Evolutionary conservation across 768 basidiomycete species (phyloP), one percentile per base, ranked within the genome.

Genomic region (Lactarius hatsudake): DNA sequence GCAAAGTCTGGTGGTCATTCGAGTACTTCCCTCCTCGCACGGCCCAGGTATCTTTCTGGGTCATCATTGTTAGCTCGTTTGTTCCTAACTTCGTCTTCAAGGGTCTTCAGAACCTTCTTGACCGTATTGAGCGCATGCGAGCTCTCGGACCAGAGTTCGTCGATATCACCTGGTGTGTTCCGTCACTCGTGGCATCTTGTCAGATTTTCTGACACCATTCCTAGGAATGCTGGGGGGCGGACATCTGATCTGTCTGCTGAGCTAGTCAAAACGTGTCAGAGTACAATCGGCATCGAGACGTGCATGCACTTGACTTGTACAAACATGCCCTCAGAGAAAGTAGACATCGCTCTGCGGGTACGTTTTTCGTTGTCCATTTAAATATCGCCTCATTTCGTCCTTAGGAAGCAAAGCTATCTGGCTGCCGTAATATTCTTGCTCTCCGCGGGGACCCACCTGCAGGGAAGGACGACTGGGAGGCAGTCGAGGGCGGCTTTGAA

Each of bases 301-400:
- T 98, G 95, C 80, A 94, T 99, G 94, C 97, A 99, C 78, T 78
- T 99, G 71, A 98, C 96, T 55, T 98, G 97, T 75, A 98, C 97
- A 59, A 97, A 96, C 79, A 97, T 99, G 94, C 94, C 94, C n/a
- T 83, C 84, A 74, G 89, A 92, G 76, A 98, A 98, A 75, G 90
- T 99, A 26, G 95, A 97, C 78, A 86, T 89, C 73, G 95, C 96
- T 38, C 79, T 99, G 55, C 79, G 83, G 75, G 96, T 98, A 73
- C 43, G 63, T 62, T 10, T n/a, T 63, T 48, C 51, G 30, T 58
- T n/a, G 18, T 54, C 55, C 28, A 23, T 54, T 56, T 15, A 23
- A 61, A 56, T 45, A 66, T 70, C 62, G 34, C 45, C 65, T 56
- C 54, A 38, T n/a, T 36, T 60, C 53, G 28, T 32, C 30, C 63